Evolutionary conservation across 305 asterid genomes (phyloP).

Genomic region (Solanum hybrid): DNA sequence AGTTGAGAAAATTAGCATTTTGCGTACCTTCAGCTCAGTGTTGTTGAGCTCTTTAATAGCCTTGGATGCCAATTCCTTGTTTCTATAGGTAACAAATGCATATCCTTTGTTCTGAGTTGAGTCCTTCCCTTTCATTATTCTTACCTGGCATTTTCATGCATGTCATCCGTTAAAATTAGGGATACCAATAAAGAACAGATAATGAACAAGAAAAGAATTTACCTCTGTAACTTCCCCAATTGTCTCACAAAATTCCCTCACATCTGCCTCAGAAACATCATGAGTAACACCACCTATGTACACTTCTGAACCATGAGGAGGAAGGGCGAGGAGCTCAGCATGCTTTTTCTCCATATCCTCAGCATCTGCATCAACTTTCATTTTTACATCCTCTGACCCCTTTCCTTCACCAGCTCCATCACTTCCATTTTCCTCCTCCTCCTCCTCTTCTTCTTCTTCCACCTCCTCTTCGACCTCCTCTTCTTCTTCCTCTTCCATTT

Average conservation of each 20-base stretch:
- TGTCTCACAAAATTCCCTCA: conserved; percentile 61
- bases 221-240: conserved; percentile 92
- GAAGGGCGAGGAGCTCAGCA: conserved; percentile 85
- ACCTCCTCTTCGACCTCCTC: conserved; percentile 52
- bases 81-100: conserved; percentile 87
- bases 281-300: conserved; percentile 75
- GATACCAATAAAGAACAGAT: not conserved
- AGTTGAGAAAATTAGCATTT: not conserved
- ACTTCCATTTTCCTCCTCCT: conserved; percentile 23
- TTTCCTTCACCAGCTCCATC: conserved; percentile 22
- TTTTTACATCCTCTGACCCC: conserved; percentile 33
- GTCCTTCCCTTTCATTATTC: conserved; percentile 90
- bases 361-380: conserved; percentile 47
- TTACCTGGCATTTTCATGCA: conserved; percentile 47
- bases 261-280: conserved; percentile 66
- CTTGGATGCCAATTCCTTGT: conserved; percentile 78
- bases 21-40: conserved; percentile 63
- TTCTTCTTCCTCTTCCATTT: conserved; percentile 61
- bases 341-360: conserved; percentile 39
- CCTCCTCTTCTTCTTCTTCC: conserved; percentile 55
- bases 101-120: conserved; percentile 80
- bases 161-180: conserved; percentile 4
- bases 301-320: conserved; percentile 94
- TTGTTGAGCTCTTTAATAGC: conserved; percentile 83
- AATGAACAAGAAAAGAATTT: conserved; percentile 7